These are phyloP conservation scores for Leucocoprinus leucothites DNA, from an alignment of 768 basidiomycete species.

Conservation along the genomic window DNA sequence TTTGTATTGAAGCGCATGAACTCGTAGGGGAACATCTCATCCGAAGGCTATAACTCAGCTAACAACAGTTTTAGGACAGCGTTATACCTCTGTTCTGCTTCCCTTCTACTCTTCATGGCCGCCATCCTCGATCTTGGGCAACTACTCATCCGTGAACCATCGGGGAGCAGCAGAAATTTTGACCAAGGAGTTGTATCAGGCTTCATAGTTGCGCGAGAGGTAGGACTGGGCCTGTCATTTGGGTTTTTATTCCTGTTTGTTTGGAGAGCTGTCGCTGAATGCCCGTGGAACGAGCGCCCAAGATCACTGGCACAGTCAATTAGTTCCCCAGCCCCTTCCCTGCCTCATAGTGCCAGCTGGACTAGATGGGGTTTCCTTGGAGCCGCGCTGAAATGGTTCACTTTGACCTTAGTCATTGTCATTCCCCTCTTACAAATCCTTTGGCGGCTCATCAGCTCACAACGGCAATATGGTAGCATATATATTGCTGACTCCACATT, in stretches of 20 bases:
- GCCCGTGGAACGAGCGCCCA: slow-evolving; percentile 32
- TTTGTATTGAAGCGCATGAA: slow-evolving; percentile 48
- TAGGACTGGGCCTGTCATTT: slow-evolving; percentile 52
- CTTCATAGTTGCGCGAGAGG: slow-evolving; percentile 54
- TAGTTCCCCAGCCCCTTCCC: not conserved
- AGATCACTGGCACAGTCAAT: not conserved
- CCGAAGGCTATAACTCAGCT: slow-evolving; percentile 1
- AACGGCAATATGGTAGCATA: slow-evolving; percentile 36
- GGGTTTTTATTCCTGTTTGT: slow-evolving; percentile 64
- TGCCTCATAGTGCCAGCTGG: slow-evolving; percentile 61
- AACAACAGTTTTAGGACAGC: slow-evolving; percentile 7
- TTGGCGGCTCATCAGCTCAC: slow-evolving; percentile 51
- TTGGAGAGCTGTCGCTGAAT: slow-evolving; percentile 61
- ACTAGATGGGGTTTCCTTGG: slow-evolving; percentile 59
- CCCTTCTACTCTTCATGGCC: slow-evolving; percentile 58
- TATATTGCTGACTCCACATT: slow-evolving; percentile 59
- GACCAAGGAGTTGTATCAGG: slow-evolving; percentile 27
- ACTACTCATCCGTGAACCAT: slow-evolving; percentile 39
- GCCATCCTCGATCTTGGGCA: slow-evolving; percentile 61
- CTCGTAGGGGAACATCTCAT: slow-evolving; percentile 36
- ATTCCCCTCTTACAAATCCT: slow-evolving; percentile 58
- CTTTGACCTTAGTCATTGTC: slow-evolving; percentile 41
- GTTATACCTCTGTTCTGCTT: slow-evolving; percentile 53
- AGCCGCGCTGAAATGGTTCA: slow-evolving; percentile 45
- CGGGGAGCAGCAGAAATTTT: slow-evolving; percentile 20